Evolutionary conservation across 2,329 filamentous ascomycete species (phyloP).

Genomic region (Scytalidium sp.): DNA sequence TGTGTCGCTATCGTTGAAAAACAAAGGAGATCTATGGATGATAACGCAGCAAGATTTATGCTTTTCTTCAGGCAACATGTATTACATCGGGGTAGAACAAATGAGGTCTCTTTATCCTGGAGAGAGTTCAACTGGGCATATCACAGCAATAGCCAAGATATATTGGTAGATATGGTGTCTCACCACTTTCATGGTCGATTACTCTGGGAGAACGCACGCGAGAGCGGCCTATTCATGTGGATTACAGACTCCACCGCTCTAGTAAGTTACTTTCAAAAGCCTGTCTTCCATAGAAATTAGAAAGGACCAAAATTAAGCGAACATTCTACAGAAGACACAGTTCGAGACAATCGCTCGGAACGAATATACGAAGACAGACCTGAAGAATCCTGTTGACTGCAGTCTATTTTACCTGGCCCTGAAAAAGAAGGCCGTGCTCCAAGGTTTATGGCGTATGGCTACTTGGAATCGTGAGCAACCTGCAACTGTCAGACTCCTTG

Average conservation of each 20-base stretch:
- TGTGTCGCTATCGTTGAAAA: slow-evolving; percentile 82
- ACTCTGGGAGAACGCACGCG: slow-evolving; percentile 79
- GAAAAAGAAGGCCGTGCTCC: slow-evolving; percentile 83
- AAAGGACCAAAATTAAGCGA: background rate
- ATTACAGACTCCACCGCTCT: slow-evolving; percentile 73
- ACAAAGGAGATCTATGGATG: slow-evolving; percentile 84
- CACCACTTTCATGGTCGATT: slow-evolving; percentile 76
- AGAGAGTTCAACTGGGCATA: slow-evolving; percentile 84
- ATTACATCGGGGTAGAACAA: slow-evolving; percentile 62
- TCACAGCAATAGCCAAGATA: slow-evolving; percentile 83
- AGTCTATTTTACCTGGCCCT: slow-evolving; percentile 89
- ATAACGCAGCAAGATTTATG: slow-evolving; percentile 84
- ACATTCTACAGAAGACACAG: slow-evolving; percentile 57
- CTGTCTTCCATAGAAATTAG: slow-evolving; percentile 5
- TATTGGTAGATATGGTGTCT: slow-evolving; percentile 79
- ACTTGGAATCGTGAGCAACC: slow-evolving; percentile 82
- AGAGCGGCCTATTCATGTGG: slow-evolving; percentile 95
- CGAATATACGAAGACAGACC: slow-evolving; percentile 84
- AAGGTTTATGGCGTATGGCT: slow-evolving; percentile 94
- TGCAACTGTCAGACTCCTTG: slow-evolving; percentile 73
- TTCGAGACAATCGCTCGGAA: slow-evolving; percentile 91
- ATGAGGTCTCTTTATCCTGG: slow-evolving; percentile 66
- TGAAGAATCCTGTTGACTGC: slow-evolving; percentile 88
- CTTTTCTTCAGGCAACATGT: slow-evolving; percentile 83
- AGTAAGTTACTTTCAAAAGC: slow-evolving; percentile 55